Base-by-base conservation (phyloP, 1,139 yeast species). In the Diutina scorzettiae region DNA sequence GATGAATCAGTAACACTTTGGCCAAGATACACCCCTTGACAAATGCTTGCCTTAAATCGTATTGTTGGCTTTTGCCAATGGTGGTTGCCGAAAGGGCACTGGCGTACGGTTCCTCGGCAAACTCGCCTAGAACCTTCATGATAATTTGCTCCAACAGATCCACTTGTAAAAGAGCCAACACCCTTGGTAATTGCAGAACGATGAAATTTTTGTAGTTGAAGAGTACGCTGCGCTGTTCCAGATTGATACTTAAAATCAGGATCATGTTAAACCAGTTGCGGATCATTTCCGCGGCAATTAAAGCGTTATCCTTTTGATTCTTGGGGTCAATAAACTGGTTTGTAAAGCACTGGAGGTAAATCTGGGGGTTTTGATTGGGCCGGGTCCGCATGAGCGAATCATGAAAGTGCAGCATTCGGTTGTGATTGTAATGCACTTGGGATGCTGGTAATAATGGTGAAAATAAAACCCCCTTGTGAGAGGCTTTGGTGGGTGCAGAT, bases 21-120 rank as follows among this genome's bases (percentile, higher is more conserved):
- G 60, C 56, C 45, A 55, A 54, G 9, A 63, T 53, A 47, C 81
- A 68, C 14, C 74, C 65, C 48, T 72, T 73, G 18, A 79, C 54
- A 44, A 81, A 76, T 17, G 68, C 73, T 47, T 74, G 78, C 41
- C 81, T 66, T 3, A 78, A 62, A 14, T 34, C 39, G 14, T 34
- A 34, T 23, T 34, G 39, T 8, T 23, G 14, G 7, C 19, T 16
- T 17, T 34, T 34, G n/a, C 39, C 39, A 21, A 34, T 23, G 11
- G 16, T 16, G 28, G 23, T 34, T 21, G 39, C 7, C 14, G 28
- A 12, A 5, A 34, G n/a, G 4, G 16, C 28, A 23, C 28, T 34
- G n/a, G 7, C 12, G n/a, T 14, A 8, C 14, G 27, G 28, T 16
- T 34, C 39, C 7, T 19, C 39, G 7, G 8, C 16, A 4, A 32